phyloP scores from a whole-genome alignment of 345 rosid genomes.

The Corchorus olitorius region DNA sequence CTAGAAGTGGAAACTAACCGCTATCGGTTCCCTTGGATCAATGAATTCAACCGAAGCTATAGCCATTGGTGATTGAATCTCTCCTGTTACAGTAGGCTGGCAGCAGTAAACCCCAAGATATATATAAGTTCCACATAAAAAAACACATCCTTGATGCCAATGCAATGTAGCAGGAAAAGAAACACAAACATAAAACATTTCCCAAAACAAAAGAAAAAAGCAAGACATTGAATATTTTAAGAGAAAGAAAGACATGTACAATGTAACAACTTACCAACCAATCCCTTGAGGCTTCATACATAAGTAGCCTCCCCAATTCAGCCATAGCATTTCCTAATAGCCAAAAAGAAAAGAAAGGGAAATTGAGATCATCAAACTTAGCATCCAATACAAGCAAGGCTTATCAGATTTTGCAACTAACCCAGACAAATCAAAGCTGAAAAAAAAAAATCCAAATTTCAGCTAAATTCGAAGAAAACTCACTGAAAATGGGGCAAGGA shows the following conservation, averaged over 20 bases:
- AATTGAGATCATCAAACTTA: not conserved
- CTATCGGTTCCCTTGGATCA: conserved; percentile 91
- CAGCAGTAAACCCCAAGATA: conserved; percentile 14
- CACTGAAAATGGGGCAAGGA: conserved; percentile 81
- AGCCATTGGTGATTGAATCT: conserved; percentile 91
- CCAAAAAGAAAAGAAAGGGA: conserved; percentile 7
- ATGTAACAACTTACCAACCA: conserved; percentile 65
- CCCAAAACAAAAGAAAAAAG: not conserved
- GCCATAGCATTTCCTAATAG: conserved; percentile 80
- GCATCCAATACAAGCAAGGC: not conserved
- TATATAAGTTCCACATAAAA: not conserved
- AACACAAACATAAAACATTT: not conserved
- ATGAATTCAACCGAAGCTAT: conserved; percentile 89
- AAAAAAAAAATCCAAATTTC: not conserved
- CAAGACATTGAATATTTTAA: not conserved
- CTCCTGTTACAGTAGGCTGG: conserved; percentile 82
- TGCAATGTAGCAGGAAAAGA: not conserved
- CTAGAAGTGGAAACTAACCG: conserved; percentile 45
- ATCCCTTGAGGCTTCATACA: conserved; percentile 92
- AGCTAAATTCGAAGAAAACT: conserved; percentile 25
- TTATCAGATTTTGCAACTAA: not conserved
- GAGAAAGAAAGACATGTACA: not conserved
- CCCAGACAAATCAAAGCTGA: not conserved
- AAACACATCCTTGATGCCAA: not conserved
- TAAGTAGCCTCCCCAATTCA: conserved; percentile 83